phyloP scores from a whole-genome alignment of 805 yeast genomes.

The Yamadazyma endophytica region DNA sequence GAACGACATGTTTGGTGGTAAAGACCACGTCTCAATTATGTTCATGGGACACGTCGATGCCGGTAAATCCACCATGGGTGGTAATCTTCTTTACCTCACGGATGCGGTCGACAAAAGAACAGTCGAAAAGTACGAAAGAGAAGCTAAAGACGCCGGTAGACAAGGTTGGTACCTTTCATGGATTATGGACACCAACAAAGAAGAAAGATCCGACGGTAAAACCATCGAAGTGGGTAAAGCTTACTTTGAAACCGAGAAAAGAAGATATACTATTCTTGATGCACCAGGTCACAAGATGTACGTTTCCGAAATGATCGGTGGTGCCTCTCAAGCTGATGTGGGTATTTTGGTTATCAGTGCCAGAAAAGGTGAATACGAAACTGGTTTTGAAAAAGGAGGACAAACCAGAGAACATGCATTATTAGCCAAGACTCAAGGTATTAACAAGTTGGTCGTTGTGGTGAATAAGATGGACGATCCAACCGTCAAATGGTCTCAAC shows the following conservation, averaged over 20 bases:
- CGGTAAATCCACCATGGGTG: slow-evolving; percentile 99
- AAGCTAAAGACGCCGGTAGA: slow-evolving; percentile 98
- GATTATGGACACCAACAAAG: slow-evolving; percentile 99
- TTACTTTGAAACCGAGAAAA: slow-evolving; percentile 93
- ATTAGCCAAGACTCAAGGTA: slow-evolving; percentile 97
- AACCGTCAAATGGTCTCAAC: slow-evolving; percentile 93
- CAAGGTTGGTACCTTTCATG: slow-evolving; percentile 99
- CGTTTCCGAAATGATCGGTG: slow-evolving; percentile 99
- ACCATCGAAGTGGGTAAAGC: slow-evolving; percentile 99
- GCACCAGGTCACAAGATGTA: slow-evolving; percentile 99
- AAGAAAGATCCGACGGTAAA: slow-evolving; percentile 98
- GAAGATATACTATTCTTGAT: slow-evolving; percentile 96
- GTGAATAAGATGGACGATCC: slow-evolving; percentile 99
- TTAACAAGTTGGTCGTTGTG: slow-evolving; percentile 86
- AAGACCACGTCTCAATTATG: slow-evolving; percentile 93
- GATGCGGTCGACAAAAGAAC: slow-evolving; percentile 99
- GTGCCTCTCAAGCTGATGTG: slow-evolving; percentile 99
- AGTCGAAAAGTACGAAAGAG: slow-evolving; percentile 95
- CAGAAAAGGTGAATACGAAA: slow-evolving; percentile 98
- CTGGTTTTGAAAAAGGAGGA: slow-evolving; percentile 98
- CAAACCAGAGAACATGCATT: slow-evolving; percentile 98
- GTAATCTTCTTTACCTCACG: slow-evolving; percentile 86
- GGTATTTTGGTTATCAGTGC: slow-evolving; percentile 97
- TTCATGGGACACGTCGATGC: slow-evolving; percentile 99
- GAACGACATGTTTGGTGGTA: slow-evolving; percentile 92